Evolutionary conservation across 495 filamentous ascomycete genomes (phyloP).

Genomic region (Podospora pseudocomata): DNA sequence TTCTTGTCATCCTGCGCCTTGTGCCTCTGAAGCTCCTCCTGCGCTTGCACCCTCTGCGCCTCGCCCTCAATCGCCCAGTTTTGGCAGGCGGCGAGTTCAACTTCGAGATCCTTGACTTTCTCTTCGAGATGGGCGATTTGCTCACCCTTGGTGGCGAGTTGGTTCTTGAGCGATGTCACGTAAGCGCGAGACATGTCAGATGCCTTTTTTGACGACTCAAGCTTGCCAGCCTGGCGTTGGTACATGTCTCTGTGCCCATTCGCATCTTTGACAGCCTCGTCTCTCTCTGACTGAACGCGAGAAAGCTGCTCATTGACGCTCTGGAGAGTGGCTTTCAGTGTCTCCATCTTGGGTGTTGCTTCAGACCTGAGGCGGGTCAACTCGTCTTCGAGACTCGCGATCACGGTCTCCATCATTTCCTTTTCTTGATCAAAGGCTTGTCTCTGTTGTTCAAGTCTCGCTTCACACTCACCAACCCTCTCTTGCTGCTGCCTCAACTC

Average conservation of each 20-base stretch:
- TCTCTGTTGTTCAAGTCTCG: not conserved
- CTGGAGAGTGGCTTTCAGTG: not conserved
- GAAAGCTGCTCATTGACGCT: not conserved
- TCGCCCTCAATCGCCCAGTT: no score
- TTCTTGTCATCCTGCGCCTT: no score
- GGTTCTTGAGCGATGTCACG: not conserved
- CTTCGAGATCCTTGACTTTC: not conserved
- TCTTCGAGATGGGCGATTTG: no score
- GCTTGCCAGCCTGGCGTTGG: not conserved
- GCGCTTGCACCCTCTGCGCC: no score
- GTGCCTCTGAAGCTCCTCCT: no score
- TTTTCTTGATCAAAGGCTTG: no score
- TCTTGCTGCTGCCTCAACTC: not conserved
- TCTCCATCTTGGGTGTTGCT: not conserved
- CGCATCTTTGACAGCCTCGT: not conserved
- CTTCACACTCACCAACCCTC: not conserved
- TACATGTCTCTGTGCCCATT: not conserved
- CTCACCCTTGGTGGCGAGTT: not conserved
- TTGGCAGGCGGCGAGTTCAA: no score
- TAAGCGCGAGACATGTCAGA: not conserved
- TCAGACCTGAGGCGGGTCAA: not conserved
- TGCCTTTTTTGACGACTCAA: not conserved
- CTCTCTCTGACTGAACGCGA: not conserved
- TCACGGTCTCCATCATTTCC: no score
- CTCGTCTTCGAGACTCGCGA: not conserved